These are phyloP conservation scores for Suhomyces maxii DNA, from an alignment of 1,139 yeast genomes.

Conservation along the genomic window DNA sequence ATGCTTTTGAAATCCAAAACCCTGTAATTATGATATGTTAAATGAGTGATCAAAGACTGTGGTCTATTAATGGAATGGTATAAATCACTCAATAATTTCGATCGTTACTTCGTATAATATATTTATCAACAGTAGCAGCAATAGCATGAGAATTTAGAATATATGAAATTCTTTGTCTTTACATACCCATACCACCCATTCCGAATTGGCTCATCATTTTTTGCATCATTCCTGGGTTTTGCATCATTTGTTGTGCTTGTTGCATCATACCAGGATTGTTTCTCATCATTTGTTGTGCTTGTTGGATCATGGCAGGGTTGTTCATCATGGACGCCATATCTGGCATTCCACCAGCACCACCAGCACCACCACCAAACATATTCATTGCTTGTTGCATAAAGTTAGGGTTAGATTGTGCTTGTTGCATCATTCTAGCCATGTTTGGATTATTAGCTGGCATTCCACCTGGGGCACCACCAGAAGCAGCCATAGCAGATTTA, in stretches of 20 bases:
- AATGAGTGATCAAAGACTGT: too few species aligned
- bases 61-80: too few species aligned
- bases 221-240: slow-evolving; percentile 63
- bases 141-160: too few species aligned
- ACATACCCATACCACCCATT: slow-evolving; percentile 26
- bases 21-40: too few species aligned
- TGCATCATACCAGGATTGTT: slow-evolving; percentile 74
- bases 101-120: too few species aligned
- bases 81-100: too few species aligned
- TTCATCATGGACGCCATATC: slow-evolving; percentile 35
- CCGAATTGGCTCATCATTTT: slow-evolving; percentile 74
- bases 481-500: slow-evolving; percentile 57
- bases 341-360: slow-evolving; percentile 43
- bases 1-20: too few species aligned
- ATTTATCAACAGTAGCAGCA: too few species aligned
- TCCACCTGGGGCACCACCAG: slow-evolving; percentile 35
- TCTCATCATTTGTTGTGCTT: slow-evolving; percentile 59
- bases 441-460: slow-evolving; percentile 16
- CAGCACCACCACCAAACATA: slow-evolving; percentile 49
- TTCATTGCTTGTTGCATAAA: slow-evolving; percentile 46
- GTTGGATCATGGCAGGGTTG: slow-evolving; percentile 40
- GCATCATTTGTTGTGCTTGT: slow-evolving; percentile 55
- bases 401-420: slow-evolving; percentile 50
- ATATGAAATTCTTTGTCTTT: neutral
- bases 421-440: slow-evolving; percentile 32